Conservation (phyloP, 1,284 basidiomycete species). For the Fistulinella staudtii region DNA sequence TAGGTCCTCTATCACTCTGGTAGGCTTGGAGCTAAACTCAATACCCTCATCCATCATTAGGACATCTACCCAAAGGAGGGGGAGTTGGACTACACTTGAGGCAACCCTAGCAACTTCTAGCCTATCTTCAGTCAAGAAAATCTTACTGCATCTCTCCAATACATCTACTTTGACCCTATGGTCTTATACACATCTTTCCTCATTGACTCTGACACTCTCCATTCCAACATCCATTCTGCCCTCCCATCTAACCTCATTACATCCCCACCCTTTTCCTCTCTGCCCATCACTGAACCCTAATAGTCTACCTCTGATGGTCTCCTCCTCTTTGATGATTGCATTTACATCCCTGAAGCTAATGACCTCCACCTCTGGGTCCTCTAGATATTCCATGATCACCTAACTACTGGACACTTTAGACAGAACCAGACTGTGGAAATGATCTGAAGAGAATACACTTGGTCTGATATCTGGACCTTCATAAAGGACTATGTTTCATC, state of each 20-base stretch:
- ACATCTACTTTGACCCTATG: not conserved
- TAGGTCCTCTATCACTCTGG: not conserved
- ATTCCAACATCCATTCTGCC: no score
- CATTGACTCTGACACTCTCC: no score
- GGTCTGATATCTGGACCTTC: not conserved
- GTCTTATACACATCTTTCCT: no score
- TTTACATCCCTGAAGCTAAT: constrained; percentile 15
- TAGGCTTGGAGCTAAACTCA: not conserved
- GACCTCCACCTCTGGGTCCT: not conserved
- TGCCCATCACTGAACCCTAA: no score
- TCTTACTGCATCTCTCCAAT: no score
- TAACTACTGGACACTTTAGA: not conserved
- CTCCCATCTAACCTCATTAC: no score
- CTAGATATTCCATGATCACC: not conserved
- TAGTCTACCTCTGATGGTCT: not conserved
- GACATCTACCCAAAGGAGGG: not conserved
- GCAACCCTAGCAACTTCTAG: not conserved
- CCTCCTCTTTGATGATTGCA: constrained; percentile 7
- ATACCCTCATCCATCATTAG: not conserved
- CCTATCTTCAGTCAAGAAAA: not conserved
- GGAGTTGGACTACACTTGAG: not conserved
- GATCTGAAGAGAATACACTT: not conserved
- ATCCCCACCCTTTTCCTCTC: no score
- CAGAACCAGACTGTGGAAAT: not conserved
- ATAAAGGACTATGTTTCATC: not conserved